phyloP scores from a whole-genome alignment of 352 stramenopile species.

The Globisporangium iwayamae region DNA sequence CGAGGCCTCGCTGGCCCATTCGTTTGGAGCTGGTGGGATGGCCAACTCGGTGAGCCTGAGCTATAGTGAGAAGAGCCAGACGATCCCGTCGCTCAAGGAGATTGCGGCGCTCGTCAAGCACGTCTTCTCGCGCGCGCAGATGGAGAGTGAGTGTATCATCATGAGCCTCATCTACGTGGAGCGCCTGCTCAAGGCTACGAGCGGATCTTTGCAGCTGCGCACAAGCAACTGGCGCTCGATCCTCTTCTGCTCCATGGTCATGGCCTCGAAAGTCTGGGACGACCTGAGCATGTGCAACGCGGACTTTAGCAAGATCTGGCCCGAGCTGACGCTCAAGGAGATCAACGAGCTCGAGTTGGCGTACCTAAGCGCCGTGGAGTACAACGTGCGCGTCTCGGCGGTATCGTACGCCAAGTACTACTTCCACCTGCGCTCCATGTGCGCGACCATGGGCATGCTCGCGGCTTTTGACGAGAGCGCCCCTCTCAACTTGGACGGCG shows the following conservation, averaged over 20 bases:
- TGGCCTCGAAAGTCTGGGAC: slow-evolving; percentile 97
- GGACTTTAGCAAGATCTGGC: slow-evolving; percentile 94
- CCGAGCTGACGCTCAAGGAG: slow-evolving; percentile 87
- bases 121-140: slow-evolving; percentile 88
- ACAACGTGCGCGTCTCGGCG: slow-evolving; percentile 85
- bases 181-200: slow-evolving; percentile 91
- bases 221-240: slow-evolving; percentile 92
- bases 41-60: not conserved
- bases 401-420: slow-evolving; percentile 94
- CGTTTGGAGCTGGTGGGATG: slow-evolving; percentile 14
- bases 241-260: slow-evolving; percentile 95
- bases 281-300: slow-evolving; percentile 97
- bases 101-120: slow-evolving; percentile 93
- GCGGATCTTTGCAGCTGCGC: slow-evolving; percentile 69
- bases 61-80: slow-evolving; percentile 15
- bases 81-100: slow-evolving; percentile 84
- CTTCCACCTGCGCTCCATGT: slow-evolving; percentile 95
- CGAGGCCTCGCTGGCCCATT: slow-evolving; percentile 6
- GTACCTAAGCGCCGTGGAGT: slow-evolving; percentile 89
- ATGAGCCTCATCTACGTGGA: slow-evolving; percentile 98
- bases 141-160: slow-evolving; percentile 97
- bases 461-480: slow-evolving; percentile 71
- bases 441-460: slow-evolving; percentile 85
- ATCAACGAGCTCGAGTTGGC: slow-evolving; percentile 96
- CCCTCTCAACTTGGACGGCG: slow-evolving; percentile 76